Evolutionary conservation across 176 grass and related monocot species (phyloP).

Genomic region (Paspalum notatum): DNA sequence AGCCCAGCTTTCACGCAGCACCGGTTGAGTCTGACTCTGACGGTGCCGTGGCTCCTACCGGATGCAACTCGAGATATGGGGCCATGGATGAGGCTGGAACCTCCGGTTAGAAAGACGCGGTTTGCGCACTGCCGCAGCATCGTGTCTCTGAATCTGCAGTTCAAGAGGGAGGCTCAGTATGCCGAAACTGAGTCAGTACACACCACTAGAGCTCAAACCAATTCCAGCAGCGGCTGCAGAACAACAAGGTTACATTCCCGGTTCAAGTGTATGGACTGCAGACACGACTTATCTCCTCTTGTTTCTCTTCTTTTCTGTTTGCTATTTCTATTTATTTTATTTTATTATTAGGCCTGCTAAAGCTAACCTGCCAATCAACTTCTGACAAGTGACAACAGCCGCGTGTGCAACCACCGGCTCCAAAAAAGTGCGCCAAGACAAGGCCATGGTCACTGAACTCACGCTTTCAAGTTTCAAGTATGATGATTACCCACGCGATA

Average conservation of each 20-base stretch:
- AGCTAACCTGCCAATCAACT: neutral
- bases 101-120: neutral
- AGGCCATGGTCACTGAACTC: neutral
- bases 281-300: neutral
- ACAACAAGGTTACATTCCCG: neutral
- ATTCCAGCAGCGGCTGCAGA: neutral
- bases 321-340: neutral
- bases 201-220: neutral
- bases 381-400: neutral
- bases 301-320: neutral
- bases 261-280: neutral
- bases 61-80: neutral
- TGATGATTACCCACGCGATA: neutral
- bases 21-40: slow-evolving; percentile 32
- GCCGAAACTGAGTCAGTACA: no score
- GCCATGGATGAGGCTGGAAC: slow-evolving; percentile 18
- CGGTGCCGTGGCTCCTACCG: neutral
- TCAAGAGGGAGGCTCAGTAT: neutral
- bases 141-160: slow-evolving; percentile 30
- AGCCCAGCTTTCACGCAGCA: slow-evolving; percentile 30
- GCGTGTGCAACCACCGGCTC: neutral
- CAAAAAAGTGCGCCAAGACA: neutral
- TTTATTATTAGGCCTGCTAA: neutral
- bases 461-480: no score
- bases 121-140: slow-evolving; percentile 40